These are phyloP conservation scores for Streptanthus diversifolius DNA, from an alignment of 345 rosid genomes.

Conservation along the genomic window DNA sequence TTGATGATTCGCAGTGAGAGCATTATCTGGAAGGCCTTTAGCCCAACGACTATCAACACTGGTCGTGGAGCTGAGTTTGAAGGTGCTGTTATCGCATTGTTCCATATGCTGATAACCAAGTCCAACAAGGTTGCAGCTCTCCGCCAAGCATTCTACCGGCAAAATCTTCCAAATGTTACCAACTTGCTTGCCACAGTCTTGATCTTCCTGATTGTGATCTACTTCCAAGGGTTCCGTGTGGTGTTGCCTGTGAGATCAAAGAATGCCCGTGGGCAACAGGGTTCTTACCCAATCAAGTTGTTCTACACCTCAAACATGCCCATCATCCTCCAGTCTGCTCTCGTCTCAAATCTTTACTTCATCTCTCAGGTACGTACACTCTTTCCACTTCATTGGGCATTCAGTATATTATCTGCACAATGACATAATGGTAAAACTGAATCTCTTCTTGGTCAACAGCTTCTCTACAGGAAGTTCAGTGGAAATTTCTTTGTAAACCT, in stretches of 20 bases:
- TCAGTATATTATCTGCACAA: not conserved
- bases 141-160: conserved; percentile 84
- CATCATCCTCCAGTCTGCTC: conserved; percentile 79
- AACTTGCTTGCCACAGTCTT: conserved; percentile 79
- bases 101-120: conserved; percentile 74
- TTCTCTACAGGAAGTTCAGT: conserved; percentile 74
- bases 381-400: not conserved
- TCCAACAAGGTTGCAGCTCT: conserved; percentile 77
- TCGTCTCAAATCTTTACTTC: conserved; percentile 77
- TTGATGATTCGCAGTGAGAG: conserved; percentile 48
- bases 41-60: conserved; percentile 85
- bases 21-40: conserved; percentile 86
- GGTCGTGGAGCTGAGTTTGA: conserved; percentile 92
- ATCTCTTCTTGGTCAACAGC: conserved; percentile 39
- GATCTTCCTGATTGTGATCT: conserved; percentile 74
- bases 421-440: not conserved
- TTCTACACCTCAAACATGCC: conserved; percentile 96
- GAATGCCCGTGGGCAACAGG: conserved; percentile 94
- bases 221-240: conserved; percentile 95
- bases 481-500: conserved; percentile 79
- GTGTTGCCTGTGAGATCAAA: conserved; percentile 87
- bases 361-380: conserved; percentile 65
- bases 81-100: conserved; percentile 86
- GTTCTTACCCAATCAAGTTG: conserved; percentile 82
- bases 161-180: conserved; percentile 84